Base-by-base conservation (phyloP, 2,329 filamentous ascomycete genomes). In the Talaromyces sp. region DNA sequence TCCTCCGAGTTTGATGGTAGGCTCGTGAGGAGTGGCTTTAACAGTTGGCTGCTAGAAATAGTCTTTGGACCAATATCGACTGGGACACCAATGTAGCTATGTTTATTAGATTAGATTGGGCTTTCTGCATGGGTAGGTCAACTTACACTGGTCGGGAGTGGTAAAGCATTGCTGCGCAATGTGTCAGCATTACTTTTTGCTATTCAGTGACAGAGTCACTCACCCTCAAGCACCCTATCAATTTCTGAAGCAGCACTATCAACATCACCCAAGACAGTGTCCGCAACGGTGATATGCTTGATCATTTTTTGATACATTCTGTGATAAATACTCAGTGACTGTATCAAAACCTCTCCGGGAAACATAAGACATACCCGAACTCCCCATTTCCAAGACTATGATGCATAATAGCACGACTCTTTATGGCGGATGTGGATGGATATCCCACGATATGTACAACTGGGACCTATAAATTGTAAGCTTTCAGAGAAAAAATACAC, bases 301-400 rank as follows among this genome's bases (percentile, higher is more conserved):
- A 62, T 65, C 71, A 73, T 74, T n/a, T 69, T 62, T 47, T 69
- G 63, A 57, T 68, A 73, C 65, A 70, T 68, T n/a, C 65, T 65
- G 10, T 19, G 27, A 5, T 24, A n/a, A 8, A 16, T 1, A 1
- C n/a, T 50, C 31, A 50, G 47, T 24, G n/a, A 45, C n/a, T 19
- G 43, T 22, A 22, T 11, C 43, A 22, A 22, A 3, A n/a, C n/a
- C 16, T 43, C 8, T 19, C 27, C 27, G 27, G 6, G 6, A 6
- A 27, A 7, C 7, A 27, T 5, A 8, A 41, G 14, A 27, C 52
- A 27, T 35, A 66, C 64, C 57, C 66, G 43, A 69, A 74, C 41
- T 69, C 68, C n/a, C 70, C 70, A 48, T 70, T 66, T 14, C 72
- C 70, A 19, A 73, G 59, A 11, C 68, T 70, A 62, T 74, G 72